Percentiles rank a stretch among this genome's conserved stretches.
phyloP scores from a whole-genome alignment of 2,329 filamentous ascomycete species.

The Graphilbum fragrans region DNA sequence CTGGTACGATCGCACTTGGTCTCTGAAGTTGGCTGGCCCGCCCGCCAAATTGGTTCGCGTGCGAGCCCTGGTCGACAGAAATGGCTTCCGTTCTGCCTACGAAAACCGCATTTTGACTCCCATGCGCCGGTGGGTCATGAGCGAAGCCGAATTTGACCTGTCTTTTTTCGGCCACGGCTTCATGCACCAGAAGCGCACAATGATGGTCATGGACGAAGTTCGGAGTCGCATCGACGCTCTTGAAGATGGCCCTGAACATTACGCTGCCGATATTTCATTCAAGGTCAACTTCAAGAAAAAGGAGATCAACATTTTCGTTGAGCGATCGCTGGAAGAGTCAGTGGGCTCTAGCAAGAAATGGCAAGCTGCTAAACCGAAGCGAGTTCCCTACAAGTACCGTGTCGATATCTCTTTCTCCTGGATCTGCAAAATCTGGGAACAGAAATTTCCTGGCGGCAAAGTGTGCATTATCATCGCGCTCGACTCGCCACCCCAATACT shows the following conservation, averaged over 20 bases:
- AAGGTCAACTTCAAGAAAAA: slow-evolving; percentile 5
- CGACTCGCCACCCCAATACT: slow-evolving; percentile 35
- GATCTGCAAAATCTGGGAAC: slow-evolving; percentile 30
- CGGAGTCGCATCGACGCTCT: neutral
- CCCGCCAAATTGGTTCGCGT: neutral
- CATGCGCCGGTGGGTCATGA: slow-evolving; percentile 10
- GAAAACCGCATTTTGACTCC: slow-evolving; percentile 8
- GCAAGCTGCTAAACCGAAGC: neutral
- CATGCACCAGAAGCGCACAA: slow-evolving; percentile 35
- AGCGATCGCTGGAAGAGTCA: slow-evolving; percentile 3
- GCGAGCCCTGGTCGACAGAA: slow-evolving; percentile 2
- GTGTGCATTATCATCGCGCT: slow-evolving; percentile 35
- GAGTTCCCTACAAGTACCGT: slow-evolving; percentile 20
- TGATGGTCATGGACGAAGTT: slow-evolving; percentile 46
- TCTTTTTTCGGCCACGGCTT: slow-evolving; percentile 49
- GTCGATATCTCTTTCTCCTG: slow-evolving; percentile 31
- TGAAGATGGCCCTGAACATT: too few relatives aligned
- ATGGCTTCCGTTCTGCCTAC: slow-evolving; percentile 2
- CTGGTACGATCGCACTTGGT: slow-evolving; percentile 24
- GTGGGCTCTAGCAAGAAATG: slow-evolving; percentile 2
- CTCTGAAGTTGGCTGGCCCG: neutral
- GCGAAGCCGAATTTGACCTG: slow-evolving; percentile 28
- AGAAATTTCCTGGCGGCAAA: slow-evolving; percentile 17
- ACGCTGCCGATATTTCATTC: slow-evolving; percentile 11
- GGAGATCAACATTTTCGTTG: slow-evolving; percentile 4